Evolutionary conservation across 2,329 filamentous ascomycete genomes (phyloP).

Genomic region (Fusarium torreyae): DNA sequence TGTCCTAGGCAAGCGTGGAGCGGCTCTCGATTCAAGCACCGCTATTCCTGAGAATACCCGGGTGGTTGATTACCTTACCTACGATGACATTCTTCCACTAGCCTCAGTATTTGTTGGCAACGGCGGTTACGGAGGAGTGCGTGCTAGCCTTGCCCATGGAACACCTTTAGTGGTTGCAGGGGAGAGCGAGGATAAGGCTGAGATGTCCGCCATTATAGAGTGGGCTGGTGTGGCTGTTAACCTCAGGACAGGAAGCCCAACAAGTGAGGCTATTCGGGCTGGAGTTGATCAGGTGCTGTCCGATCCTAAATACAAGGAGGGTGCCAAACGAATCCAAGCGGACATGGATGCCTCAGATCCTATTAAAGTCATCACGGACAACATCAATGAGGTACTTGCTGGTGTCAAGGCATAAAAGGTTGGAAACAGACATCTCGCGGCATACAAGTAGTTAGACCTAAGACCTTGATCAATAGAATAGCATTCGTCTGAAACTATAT

Average conservation of each 20-base stretch:
- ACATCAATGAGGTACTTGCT: slow-evolving; percentile 5
- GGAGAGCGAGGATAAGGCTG: slow-evolving; percentile 12
- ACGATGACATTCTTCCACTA: slow-evolving; percentile 7
- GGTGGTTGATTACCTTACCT: slow-evolving; percentile 1
- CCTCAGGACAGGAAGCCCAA: slow-evolving; percentile 4
- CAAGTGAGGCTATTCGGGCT: slow-evolving; percentile 6
- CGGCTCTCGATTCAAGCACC: neutral
- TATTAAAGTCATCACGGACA: neutral
- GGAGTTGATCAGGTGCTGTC: slow-evolving; percentile 4
- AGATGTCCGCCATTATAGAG: slow-evolving; percentile 13
- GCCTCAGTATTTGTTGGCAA: slow-evolving; percentile 5
- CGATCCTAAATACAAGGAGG: neutral
- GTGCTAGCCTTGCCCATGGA: slow-evolving; percentile 7
- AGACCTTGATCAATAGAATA: too few relatives aligned
- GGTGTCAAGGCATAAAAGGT: neutral
- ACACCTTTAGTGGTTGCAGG: slow-evolving; percentile 14
- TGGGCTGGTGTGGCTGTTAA: slow-evolving; percentile 16
- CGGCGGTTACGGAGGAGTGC: slow-evolving; percentile 18
- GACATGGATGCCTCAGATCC: slow-evolving; percentile 13
- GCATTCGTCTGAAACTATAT: too few relatives aligned
- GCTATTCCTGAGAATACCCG: slow-evolving; percentile 1
- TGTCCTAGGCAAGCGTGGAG: slow-evolving; percentile 1
- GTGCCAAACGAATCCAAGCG: neutral
- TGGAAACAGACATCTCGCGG: too few relatives aligned
- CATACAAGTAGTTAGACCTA: too few relatives aligned